These are phyloP conservation scores for Alternaria conjuncta DNA, from an alignment of 2,329 filamentous ascomycete species.

Conservation along the genomic window DNA sequence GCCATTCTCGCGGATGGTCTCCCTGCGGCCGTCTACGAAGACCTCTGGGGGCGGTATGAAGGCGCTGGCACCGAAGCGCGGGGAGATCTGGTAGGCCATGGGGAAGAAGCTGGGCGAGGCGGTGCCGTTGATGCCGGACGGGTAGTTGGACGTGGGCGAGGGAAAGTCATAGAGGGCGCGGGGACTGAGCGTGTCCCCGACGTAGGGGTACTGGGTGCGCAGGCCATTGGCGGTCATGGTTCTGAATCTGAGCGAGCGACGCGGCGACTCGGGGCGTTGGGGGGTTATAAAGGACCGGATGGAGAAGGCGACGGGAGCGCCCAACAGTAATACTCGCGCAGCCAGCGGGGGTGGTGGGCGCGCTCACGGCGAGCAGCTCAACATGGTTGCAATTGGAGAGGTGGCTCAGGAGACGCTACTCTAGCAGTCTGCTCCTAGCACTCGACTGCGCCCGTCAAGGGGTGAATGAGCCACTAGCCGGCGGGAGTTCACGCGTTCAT, in stretches of 20 bases:
- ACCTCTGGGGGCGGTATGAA: conserved; percentile 49
- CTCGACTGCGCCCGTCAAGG: conserved; percentile 9
- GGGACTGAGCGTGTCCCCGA: conserved; percentile 39
- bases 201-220: conserved; percentile 45
- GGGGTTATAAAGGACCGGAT: conserved; percentile 27
- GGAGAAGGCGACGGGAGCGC: conserved; percentile 30
- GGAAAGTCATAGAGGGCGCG: conserved; percentile 45
- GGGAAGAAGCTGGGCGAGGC: conserved; percentile 45
- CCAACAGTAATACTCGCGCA: conserved; percentile 32
- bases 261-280: conserved; percentile 21
- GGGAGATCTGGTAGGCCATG: conserved; percentile 47
- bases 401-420: conserved; percentile 4
- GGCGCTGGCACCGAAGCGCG: conserved; percentile 44
- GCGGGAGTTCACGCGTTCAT: conserved; percentile 8
- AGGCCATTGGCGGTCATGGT: conserved; percentile 44
- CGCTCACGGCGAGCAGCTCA: conserved; percentile 35
- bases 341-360: conserved; percentile 29
- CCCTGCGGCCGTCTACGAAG: conserved; percentile 41
- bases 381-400: conserved; percentile 25
- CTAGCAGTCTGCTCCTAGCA: not conserved
- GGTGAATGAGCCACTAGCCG: conserved; percentile 7
- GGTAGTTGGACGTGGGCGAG: conserved; percentile 48
- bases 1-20: conserved; percentile 34
- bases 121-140: conserved; percentile 37
- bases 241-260: conserved; percentile 10